Evolutionary conservation across 2,329 filamentous ascomycete species (phyloP).

Genomic region (Pseudocercospora fijiensis): DNA sequence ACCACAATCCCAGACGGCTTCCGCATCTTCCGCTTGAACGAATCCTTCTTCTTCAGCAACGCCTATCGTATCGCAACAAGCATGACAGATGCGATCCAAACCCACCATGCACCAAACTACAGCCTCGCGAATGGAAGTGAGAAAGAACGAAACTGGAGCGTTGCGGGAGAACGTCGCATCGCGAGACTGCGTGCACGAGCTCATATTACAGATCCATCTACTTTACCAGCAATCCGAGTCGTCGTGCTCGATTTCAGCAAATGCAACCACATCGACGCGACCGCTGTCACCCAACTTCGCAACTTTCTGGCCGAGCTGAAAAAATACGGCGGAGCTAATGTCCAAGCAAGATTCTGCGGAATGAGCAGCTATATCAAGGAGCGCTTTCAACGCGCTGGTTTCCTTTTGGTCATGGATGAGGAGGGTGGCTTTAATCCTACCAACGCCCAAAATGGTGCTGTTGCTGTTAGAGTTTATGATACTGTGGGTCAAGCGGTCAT

Average conservation of each 20-base stretch:
- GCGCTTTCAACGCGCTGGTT: slow-evolving; percentile 27
- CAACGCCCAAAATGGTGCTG: slow-evolving; percentile 7
- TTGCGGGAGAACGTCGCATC: slow-evolving; percentile 52
- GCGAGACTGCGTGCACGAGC: slow-evolving; percentile 46
- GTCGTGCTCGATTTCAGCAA: slow-evolving; percentile 56
- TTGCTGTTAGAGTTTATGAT: slow-evolving; percentile 12
- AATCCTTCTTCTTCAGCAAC: slow-evolving; percentile 62
- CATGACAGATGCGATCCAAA: slow-evolving; percentile 54
- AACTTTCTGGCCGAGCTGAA: slow-evolving; percentile 52
- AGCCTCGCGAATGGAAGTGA: slow-evolving; percentile 40
- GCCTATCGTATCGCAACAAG: slow-evolving; percentile 54
- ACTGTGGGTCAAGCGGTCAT: slow-evolving; percentile 13
- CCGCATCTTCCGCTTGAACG: slow-evolving; percentile 57
- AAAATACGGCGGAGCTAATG: slow-evolving; percentile 50
- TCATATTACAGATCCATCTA: slow-evolving; percentile 36
- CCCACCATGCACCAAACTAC: slow-evolving; percentile 45
- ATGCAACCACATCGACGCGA: slow-evolving; percentile 56
- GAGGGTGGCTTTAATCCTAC: slow-evolving; percentile 15
- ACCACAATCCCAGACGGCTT: slow-evolving; percentile 47
- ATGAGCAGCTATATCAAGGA: slow-evolving; percentile 45
- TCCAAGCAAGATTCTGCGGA: slow-evolving; percentile 52
- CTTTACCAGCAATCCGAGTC: slow-evolving; percentile 45
- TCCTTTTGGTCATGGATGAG: slow-evolving; percentile 23
- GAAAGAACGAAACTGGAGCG: slow-evolving; percentile 55
- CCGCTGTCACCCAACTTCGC: slow-evolving; percentile 51